These are phyloP conservation scores for Butyriboletus appendiculatus DNA, from an alignment of 1,284 basidiomycete species.

Conservation along the genomic window DNA sequence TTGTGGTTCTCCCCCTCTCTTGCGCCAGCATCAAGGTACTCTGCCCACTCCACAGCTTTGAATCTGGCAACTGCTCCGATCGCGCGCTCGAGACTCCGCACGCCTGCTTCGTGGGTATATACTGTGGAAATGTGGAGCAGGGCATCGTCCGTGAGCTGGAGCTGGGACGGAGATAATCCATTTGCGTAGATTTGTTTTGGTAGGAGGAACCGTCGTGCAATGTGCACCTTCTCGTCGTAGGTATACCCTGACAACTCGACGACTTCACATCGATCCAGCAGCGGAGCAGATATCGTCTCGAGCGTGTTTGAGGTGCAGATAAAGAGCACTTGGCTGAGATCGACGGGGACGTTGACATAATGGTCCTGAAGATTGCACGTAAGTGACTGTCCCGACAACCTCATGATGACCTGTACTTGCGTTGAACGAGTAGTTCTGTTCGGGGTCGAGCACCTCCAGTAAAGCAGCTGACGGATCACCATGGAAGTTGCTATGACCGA, in stretches of 20 bases:
- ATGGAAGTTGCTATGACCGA: slow-evolving; percentile 83
- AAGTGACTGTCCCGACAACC: not conserved
- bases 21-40: slow-evolving; percentile 54
- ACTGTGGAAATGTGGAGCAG: slow-evolving; percentile 71
- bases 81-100: slow-evolving; percentile 87
- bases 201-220: slow-evolving; percentile 81
- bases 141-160: slow-evolving; percentile 66
- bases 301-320: slow-evolving; percentile 88
- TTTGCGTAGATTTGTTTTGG: slow-evolving; percentile 82
- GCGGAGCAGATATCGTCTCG: slow-evolving; percentile 85
- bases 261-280: slow-evolving; percentile 76
- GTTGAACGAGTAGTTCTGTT: slow-evolving; percentile 87
- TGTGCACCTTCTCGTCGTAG: slow-evolving; percentile 89
- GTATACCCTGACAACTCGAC: slow-evolving; percentile 81
- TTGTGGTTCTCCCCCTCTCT: slow-evolving; percentile 20
- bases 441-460: slow-evolving; percentile 89
- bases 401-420: slow-evolving; percentile 39
- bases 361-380: slow-evolving; percentile 61
- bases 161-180: slow-evolving; percentile 56
- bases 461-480: slow-evolving; percentile 89
- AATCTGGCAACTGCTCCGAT: slow-evolving; percentile 84
- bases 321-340: slow-evolving; percentile 85
- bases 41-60: slow-evolving; percentile 90
- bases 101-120: slow-evolving; percentile 90
- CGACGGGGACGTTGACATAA: slow-evolving; percentile 89